These are phyloP conservation scores for Penicillium lividum DNA, from an alignment of 495 filamentous ascomycete genomes.

Conservation along the genomic window DNA sequence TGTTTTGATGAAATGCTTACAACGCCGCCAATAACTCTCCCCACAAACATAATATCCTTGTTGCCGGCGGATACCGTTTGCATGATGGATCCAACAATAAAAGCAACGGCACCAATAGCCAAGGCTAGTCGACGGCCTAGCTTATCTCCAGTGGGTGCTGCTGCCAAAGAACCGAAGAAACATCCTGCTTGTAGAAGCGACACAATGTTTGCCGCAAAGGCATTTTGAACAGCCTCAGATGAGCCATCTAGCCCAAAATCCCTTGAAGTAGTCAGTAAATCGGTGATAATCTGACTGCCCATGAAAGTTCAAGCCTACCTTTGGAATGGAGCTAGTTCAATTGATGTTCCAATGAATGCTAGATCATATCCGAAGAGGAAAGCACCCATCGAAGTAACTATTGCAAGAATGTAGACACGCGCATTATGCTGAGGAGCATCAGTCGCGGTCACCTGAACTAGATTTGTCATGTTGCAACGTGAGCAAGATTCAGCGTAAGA, in stretches of 20 bases:
- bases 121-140: slow-evolving; percentile 54
- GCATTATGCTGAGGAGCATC: slow-evolving; percentile 2
- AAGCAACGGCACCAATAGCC: slow-evolving; percentile 47
- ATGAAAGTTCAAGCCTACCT: not conserved
- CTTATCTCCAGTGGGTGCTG: slow-evolving; percentile 36
- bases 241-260: slow-evolving; percentile 7
- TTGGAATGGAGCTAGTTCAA: slow-evolving; percentile 14
- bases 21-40: not conserved
- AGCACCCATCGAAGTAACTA: slow-evolving; percentile 23
- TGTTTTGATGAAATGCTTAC: slow-evolving; percentile 22
- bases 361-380: slow-evolving; percentile 21
- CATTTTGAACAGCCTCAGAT: slow-evolving; percentile 12
- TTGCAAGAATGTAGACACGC: slow-evolving; percentile 22
- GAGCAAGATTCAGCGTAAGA: not conserved
- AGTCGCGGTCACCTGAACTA: not conserved
- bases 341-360: slow-evolving; percentile 25
- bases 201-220: slow-evolving; percentile 57
- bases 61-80: slow-evolving; percentile 33
- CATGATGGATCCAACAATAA: slow-evolving; percentile 52
- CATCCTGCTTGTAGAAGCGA: slow-evolving; percentile 58
- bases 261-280: not conserved
- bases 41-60: not conserved
- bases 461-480: not conserved
- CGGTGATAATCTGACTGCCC: not conserved
- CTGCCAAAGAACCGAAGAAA: slow-evolving; percentile 39